Base-by-base conservation (phyloP, 441 rosid species). In the Euphorbia celastroides region DNA sequence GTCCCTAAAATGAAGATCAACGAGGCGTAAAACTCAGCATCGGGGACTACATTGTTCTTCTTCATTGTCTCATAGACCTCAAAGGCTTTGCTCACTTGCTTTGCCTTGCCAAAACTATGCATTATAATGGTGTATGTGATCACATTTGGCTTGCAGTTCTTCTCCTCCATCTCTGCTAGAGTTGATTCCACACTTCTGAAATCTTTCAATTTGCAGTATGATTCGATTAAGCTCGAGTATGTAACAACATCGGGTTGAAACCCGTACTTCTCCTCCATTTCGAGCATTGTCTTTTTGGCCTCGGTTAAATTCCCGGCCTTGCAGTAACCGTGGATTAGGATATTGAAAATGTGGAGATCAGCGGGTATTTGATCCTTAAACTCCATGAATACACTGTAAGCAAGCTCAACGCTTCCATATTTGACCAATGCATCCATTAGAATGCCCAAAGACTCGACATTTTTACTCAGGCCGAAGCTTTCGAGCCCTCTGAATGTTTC, bases 391-490 rank as follows among this genome's bases (percentile, higher is more conserved):
- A 71, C 84, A 27, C 75, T 71, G 36, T 23, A 70, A 42, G 96
- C 98, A 71, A 72, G 78, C 77, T 88, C 96, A 51, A 85, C 86
- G 30, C 86, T 78, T 7, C 79, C 80, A 71, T 71, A 88, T 62
- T 90, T 88, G 23, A 74, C 87, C 84, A 92, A 78, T 57, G 93
- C 87, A 82, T 86, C 95, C 86, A 87, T 80, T 70, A 92, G 57
- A 30, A 41, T 36, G 67, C 83, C 85, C 86, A 86, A 66, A 60
- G 83, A 84, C 72, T 14, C 66, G 3, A 62, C 59, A 60, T 89
- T 83, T 67, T 61, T 80, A 14, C 59, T 65, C 23, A 85, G 62
- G 70, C 88, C 87, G 63, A 80, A 79, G n/a, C 66, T 74, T 65
- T 88, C 93, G 50, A 90, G 60, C 28, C 76, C 73, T 68, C 76